Evolutionary conservation across 2,329 filamentous ascomycete species (phyloP), one percentile per base, ranked within the genome.

Genomic region (Zasmidium citrigriseum): DNA sequence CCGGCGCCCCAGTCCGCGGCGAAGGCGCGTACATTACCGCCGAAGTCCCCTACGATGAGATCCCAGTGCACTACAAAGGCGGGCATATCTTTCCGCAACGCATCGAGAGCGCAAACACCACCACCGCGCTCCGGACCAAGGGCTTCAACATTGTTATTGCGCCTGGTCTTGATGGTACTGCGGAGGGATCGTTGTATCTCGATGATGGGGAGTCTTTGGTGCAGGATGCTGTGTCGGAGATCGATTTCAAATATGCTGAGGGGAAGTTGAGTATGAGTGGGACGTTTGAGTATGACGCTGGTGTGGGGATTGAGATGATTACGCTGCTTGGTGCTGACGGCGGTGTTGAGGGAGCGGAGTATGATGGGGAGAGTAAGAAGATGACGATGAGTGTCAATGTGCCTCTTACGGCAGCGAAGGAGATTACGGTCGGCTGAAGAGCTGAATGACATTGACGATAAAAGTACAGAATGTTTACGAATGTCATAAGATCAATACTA

Each of bases 121-220:
- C 72, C 69, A 85, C 67, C 71, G 88, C 81, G 45, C 75, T 89
- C 29, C 80, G 88, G 27, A 79, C 83, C 61, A 78, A 88, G 65
- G 79, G 86, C 62, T 93, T 93, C 75, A 82, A 87, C 69, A 76
- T 95, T 51, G 67, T 93, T 25, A 80, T 95, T 41, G 87, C 89
- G 0, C 81, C 89, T 0, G 85, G 82, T 4, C 68, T 71, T 0
- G 77, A 87, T 54, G 88, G 87, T 2, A 82, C 76, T 7, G 90
- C 91, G 0, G 72, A 69, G 1, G 91, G 91, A 0, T 78, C 80
- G 51, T 77, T 95, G 57, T 93, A 93, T 70, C 75, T 93, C 4
- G 91, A 95, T 65, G 90, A 96, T 61, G 91, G 90, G 9, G 85
- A 86, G 58, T 86, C 82, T 24, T 65, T 92, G 52, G 76, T 83